Evolutionary conservation across 306 rosid species (phyloP), one percentile per base, ranked within the genome.

Genomic region (Hippophae gyantsensis): DNA sequence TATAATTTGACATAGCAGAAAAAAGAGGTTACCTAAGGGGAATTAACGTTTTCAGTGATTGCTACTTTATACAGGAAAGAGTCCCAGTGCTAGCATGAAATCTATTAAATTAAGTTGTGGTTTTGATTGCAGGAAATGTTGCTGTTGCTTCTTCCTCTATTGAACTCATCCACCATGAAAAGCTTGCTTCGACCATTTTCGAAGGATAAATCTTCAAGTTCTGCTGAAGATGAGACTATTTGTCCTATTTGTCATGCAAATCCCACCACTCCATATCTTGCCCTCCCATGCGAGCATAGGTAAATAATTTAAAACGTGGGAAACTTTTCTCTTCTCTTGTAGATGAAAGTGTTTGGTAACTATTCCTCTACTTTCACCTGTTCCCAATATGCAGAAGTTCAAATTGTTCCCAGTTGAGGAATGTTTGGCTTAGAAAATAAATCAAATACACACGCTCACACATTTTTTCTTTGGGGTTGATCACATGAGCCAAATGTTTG

Each of bases 211-310:
- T 84, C 97, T 41, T 84, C 95, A 54, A 80, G 73, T 58, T 84
- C 90, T 54, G 73, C 64, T 3, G 90, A 82, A 65, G 89, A 93
- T 69, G 89, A 67, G 70, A 63, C 75, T 46, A 26, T 68, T 55
- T 93, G 97, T 72, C 95, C 97, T 45, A 76, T 92, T 63, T 92
- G 99, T 71, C 88, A 69, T 69, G 83, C 94, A 48, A 80, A 69
- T 77, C 99, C 99, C 57, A 86, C 83, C 58, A 73, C 89, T 72
- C 90, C 99, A 38, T 93, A 76, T 78, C 77, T 88, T 55, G 99
- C 99, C 60, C 71, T 93, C 45, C 99, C 99, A 23, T 93, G 99
- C 63, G 85, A 93, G 65, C 99, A 93, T 86, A 93, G 97, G 99
- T 93, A 62, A 64, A 52, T 59, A 48, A 46, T 13, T 59, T 51